Evolutionary conservation across 2,329 filamentous ascomycete species (phyloP).

Genomic region (Neonectria sp.): DNA sequence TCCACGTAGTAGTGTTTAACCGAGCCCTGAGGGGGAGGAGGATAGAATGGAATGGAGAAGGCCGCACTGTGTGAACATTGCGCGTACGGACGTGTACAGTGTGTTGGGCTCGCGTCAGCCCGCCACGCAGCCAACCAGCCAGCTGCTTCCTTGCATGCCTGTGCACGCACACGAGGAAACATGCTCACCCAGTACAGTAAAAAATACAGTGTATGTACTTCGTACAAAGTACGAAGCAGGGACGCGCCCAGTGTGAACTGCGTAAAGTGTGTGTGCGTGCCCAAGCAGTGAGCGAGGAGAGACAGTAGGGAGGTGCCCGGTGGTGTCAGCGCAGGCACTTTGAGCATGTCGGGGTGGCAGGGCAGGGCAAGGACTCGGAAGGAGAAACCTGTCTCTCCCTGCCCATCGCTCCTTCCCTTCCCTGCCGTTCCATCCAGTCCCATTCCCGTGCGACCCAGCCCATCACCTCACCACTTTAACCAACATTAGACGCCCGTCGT

Average conservation of each 20-base stretch:
- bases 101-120: conserved; percentile 10
- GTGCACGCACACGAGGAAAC: not conserved
- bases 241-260: conserved; percentile 3
- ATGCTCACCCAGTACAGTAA: not conserved
- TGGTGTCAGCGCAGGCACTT: conserved; percentile 8
- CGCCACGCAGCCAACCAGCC: conserved; percentile 11
- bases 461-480: not conserved
- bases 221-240: not conserved
- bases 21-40: not conserved
- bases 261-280: conserved; percentile 1
- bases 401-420: conserved; percentile 6
- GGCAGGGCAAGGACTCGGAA: conserved; percentile 5
- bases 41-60: not conserved
- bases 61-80: not conserved
- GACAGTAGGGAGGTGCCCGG: not conserved
- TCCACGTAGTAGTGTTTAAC: not conserved
- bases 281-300: not conserved
- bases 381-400: conserved; percentile 7
- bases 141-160: not conserved
- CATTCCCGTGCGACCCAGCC: not conserved
- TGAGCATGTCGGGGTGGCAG: conserved; percentile 2
- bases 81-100: not conserved
- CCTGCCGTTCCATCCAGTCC: conserved; percentile 23
- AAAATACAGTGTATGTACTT: not conserved
- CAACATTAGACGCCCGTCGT: conserved; percentile 5